Evolutionary conservation across 2,329 filamentous ascomycete species (phyloP).

Genomic region (Arthrobotrys megalospora): DNA sequence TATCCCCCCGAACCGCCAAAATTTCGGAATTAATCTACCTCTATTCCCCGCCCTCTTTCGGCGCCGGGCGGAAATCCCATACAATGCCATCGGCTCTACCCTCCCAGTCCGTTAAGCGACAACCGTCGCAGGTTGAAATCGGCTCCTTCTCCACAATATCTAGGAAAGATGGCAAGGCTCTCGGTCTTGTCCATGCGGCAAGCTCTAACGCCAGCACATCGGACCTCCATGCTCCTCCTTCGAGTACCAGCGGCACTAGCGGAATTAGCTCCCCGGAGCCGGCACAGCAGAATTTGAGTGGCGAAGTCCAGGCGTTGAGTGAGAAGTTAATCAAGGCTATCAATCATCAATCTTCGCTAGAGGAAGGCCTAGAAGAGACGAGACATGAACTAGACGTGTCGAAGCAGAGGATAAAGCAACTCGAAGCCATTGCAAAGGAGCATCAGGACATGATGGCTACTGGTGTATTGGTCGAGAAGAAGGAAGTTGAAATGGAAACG

Average conservation of each 20-base stretch:
- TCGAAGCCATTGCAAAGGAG: conserved; percentile 80
- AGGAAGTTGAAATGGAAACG: conserved; percentile 81
- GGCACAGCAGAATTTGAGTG: conserved; percentile 72
- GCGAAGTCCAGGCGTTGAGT: conserved; percentile 89
- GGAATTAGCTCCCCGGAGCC: conserved; percentile 27
- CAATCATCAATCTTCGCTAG: conserved; percentile 92
- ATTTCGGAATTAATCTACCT: conserved; percentile 50
- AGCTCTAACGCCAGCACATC: conserved; percentile 44
- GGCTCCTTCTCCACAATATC: conserved; percentile 59
- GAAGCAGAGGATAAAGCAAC: conserved; percentile 75
- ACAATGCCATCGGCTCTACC: conserved; percentile 53
- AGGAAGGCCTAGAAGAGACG: conserved; percentile 86
- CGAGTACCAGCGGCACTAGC: conserved; percentile 33
- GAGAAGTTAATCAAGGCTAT: conserved; percentile 98
- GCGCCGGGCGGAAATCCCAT: conserved; percentile 51
- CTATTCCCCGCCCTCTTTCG: conserved; percentile 60
- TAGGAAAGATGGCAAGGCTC: conserved; percentile 37
- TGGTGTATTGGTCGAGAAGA: conserved; percentile 82
- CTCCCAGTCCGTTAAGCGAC: conserved; percentile 29
- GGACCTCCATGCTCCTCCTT: conserved; percentile 28
- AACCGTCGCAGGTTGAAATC: conserved; percentile 56
- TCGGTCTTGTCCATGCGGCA: conserved; percentile 31
- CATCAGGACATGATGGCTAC: conserved; percentile 79
- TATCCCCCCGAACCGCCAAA: conserved; percentile 41
- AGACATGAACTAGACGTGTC: conserved; percentile 86